Base-by-base conservation (phyloP, 2,329 filamentous ascomycete genomes). In the Ophiostoma triangulosporum region DNA sequence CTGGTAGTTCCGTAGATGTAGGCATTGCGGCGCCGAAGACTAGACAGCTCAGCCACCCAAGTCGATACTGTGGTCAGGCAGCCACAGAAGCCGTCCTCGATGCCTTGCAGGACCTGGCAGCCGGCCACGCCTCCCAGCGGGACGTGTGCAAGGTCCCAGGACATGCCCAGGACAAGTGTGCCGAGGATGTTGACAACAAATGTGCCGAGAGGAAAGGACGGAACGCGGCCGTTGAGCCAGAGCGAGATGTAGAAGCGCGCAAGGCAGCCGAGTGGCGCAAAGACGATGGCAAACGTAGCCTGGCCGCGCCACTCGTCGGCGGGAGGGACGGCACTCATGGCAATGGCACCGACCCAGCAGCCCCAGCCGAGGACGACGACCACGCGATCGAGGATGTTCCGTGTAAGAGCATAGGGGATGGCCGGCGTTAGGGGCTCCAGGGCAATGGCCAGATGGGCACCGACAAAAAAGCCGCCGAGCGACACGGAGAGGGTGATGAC, bases 111-210 rank as follows among this genome's bases (percentile, higher is more conserved):
- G 2, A 81, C 71, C 65, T 81, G 77, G 59, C 80, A 90, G 0
- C 80, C 81, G 0, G 81, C 62, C 1, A 77, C 64, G 1, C 77
- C 76, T 4, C 71, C 71, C 1, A 73, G 58, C 0, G 73, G 76
- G 0, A 74, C 75, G 62, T 88, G 88, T 58, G 88, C 86, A 50
- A 95, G 69, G 62, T 94, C 86, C 71, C 79, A 95, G 29, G 81
- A 77, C 75, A 88, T 82, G 14, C 80, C 89, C 50, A 94, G 66
- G 15, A 95, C 67, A 0, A 76, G 76, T 0, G 87, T 89, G 4
- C 90, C 91, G 14, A 84, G 65, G 4, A 94, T 72, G 62, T 97
- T 97, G 27, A 85, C 88, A 0, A 71, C 69, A 61, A 96, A 95
- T 0, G 91, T 97, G 2, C 91, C 91, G 0, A 96, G 66, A 0